phyloP scores from a whole-genome alignment of 2,329 filamentous ascomycete genomes.

The Penicillium sp. region DNA sequence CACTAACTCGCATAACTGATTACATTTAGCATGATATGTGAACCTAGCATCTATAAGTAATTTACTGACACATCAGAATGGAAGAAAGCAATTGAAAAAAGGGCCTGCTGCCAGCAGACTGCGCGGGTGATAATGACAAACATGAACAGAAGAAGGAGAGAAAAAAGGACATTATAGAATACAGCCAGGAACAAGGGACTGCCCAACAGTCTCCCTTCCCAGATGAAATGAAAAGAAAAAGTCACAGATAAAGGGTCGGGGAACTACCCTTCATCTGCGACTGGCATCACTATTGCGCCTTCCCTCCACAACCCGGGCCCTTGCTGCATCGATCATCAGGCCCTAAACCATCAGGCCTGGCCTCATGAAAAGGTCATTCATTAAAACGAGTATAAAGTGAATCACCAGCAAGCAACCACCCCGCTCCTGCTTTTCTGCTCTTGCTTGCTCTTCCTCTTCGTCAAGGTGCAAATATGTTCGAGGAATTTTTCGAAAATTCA shows the following conservation, averaged over 20 bases:
- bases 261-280: slow-evolving; percentile 7
- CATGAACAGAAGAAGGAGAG: slow-evolving; percentile 35
- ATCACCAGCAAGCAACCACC: slow-evolving; percentile 29
- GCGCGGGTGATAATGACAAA: slow-evolving; percentile 34
- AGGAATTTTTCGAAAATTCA: slow-evolving; percentile 23
- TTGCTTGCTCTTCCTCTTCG: slow-evolving; percentile 16
- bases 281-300: slow-evolving; percentile 13
- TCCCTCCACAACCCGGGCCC: slow-evolving; percentile 26
- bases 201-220: slow-evolving; percentile 19
- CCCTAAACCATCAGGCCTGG: slow-evolving; percentile 25
- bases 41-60: slow-evolving; percentile 29
- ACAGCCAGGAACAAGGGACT: slow-evolving; percentile 27
- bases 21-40: slow-evolving; percentile 32
- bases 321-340: slow-evolving; percentile 30
- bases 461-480: slow-evolving; percentile 23
- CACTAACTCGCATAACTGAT: slow-evolving; percentile 24
- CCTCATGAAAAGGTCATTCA: slow-evolving; percentile 37
- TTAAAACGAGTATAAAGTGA: slow-evolving; percentile 35
- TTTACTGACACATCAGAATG: slow-evolving; percentile 28
- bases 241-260: background rate
- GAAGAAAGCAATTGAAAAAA: slow-evolving; percentile 27
- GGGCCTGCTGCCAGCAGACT: slow-evolving; percentile 31
- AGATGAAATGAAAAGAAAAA: slow-evolving; percentile 20
- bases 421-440: slow-evolving; percentile 4
- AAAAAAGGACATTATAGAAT: slow-evolving; percentile 33